A percentile compares a stretch with the other conserved stretches of the same genome.
Conservation (phyloP, 805 yeast genomes). For the Pichia heedii region DNA sequence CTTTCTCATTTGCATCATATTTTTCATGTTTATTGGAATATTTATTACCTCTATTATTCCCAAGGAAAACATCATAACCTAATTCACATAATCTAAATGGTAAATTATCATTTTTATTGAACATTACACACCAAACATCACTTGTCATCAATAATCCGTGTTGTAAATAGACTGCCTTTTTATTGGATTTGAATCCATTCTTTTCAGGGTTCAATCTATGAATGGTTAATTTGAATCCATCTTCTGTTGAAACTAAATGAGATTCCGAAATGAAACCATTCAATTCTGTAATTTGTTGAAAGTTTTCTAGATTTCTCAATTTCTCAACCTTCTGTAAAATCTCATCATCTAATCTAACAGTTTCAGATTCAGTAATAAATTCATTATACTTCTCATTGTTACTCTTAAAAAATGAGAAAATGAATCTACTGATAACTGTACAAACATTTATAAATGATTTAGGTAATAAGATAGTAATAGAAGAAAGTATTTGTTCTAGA, state of each 20-base stretch:
- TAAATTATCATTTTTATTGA: constrained; percentile 35
- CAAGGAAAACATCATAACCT: constrained; percentile 94
- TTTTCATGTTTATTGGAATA: constrained; percentile 71
- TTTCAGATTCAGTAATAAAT: constrained; percentile 11
- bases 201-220: constrained; percentile 49
- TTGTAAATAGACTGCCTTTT: constrained; percentile 68
- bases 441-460: constrained; percentile 17
- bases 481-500: constrained; percentile 20
- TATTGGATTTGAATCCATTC: constrained; percentile 26
- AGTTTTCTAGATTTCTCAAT: constrained; percentile 39
- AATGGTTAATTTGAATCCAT: constrained; percentile 65
- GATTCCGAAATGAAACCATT: constrained; percentile 69
- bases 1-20: constrained; percentile 29
- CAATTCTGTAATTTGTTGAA: constrained; percentile 56
- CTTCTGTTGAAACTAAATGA: constrained; percentile 68
- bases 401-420: constrained; percentile 16
- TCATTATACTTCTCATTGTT: constrained; percentile 19
- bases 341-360: constrained; percentile 11
- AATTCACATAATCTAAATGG: constrained; percentile 70
- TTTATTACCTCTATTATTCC: constrained; percentile 88
- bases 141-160: constrained; percentile 89
- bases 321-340: constrained; percentile 20
- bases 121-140: constrained; percentile 53
- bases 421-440: constrained; percentile 15
- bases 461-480: constrained; percentile 21